Base-by-base conservation (phyloP, 345 rosid species). In the Trapa incisa region DNA sequence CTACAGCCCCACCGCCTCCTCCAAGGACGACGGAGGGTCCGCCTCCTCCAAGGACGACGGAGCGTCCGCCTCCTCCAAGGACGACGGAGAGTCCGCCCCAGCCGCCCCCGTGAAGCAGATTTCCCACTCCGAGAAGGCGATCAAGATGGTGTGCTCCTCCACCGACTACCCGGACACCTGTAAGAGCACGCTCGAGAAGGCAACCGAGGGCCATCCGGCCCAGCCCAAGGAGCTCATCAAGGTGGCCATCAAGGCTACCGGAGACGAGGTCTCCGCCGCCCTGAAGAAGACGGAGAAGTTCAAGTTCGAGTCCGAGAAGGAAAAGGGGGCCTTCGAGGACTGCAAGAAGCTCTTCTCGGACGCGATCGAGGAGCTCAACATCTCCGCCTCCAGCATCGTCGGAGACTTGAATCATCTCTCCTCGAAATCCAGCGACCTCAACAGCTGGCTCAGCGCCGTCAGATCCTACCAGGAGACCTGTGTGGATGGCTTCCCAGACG, bases 401-500 rank as follows among this genome's bases (percentile, higher is more conserved):
- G 66, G 67, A 66, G 77, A 81, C n/a, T n/a, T 67, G 3, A 70
- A 22, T 8, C 76, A 70, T 42, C 65, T 80, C 69, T 70, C 64
- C 33, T 35, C 63, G 2, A 75, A 68, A 58, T 65, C 67, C 36
- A 75, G 82, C 0, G 84, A 86, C 3, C 69, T 89, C 73, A 80
- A 81, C 73, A 86, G 69, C 70, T 85, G 91, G 93, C 66, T 89
- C 36, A 92, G 96, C 48, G 97, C 98, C 0, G 96, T 85, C 15
- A 80, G 88, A 78, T 80, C 97, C 37, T 88, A 92, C 74, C 89
- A 88, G 57, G 86, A 86, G 17, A 73, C 96, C 0, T 92, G 98
- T 64, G 68, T 88, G 15, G 98, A 92, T 61, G 89, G 87, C 3
- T 92, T 92, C 68, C 87, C 91, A 0, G 91, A 91, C 0, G 98